Percentiles rank a stretch among this genome's conserved stretches.
phyloP scores from a whole-genome alignment of 192 early-diverging fungal species.

The Backusella tuberculispora region DNA sequence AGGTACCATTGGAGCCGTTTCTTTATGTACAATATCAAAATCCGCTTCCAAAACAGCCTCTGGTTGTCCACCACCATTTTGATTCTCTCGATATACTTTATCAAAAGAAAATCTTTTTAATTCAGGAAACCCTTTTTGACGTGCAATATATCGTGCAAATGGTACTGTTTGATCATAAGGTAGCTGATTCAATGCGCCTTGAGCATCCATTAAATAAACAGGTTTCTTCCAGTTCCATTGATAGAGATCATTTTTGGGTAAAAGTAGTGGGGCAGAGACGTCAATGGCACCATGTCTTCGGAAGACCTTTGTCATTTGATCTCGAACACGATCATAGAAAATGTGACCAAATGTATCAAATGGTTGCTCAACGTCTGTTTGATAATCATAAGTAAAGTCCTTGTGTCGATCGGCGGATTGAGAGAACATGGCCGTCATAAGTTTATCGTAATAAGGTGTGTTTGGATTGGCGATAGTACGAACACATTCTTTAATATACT shows the following conservation, averaged over 20 bases:
- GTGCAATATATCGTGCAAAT: slow-evolving; percentile 85
- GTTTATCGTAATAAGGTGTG: slow-evolving; percentile 79
- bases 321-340: slow-evolving; percentile 70
- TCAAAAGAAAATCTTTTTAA: slow-evolving; percentile 90
- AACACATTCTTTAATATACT: slow-evolving; percentile 89
- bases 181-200: slow-evolving; percentile 81
- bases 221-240: slow-evolving; percentile 67
- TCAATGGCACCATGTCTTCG: slow-evolving; percentile 84
- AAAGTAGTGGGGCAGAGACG: slow-evolving; percentile 78
- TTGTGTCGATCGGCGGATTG: slow-evolving; percentile 80
- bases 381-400: slow-evolving; percentile 90
- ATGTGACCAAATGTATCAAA: slow-evolving; percentile 67
- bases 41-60: slow-evolving; percentile 77
- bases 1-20: slow-evolving; percentile 66
- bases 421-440: slow-evolving; percentile 82
- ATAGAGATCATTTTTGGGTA: slow-evolving; percentile 76
- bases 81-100: slow-evolving; percentile 75
- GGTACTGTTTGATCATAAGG: slow-evolving; percentile 92
- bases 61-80: slow-evolving; percentile 88
- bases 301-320: slow-evolving; percentile 80
- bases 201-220: slow-evolving; percentile 80
- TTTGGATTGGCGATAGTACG: slow-evolving; percentile 88
- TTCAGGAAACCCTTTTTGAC: slow-evolving; percentile 64
- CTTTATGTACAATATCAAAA: slow-evolving; percentile 85
- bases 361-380: slow-evolving; percentile 43